Percentiles rank a stretch among this genome's conserved stretches.
Conservation (phyloP, 768 basidiomycete species). For the Thelephora aurantiotincta region DNA sequence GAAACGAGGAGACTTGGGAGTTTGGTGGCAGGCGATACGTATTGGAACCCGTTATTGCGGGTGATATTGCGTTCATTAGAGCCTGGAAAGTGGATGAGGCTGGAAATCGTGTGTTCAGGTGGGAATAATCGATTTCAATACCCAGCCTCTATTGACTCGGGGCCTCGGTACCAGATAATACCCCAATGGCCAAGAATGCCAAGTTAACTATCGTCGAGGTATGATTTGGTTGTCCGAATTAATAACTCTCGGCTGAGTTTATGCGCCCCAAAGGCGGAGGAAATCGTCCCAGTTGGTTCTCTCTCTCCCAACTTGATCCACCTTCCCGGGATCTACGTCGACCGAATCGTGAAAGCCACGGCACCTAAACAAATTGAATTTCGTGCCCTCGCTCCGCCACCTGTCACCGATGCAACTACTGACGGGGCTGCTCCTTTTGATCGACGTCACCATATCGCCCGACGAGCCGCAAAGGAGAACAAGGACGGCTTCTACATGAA, state of each 20-base stretch:
- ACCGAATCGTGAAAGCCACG: constrained; percentile 74
- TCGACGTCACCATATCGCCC: constrained; percentile 63
- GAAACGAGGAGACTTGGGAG: constrained; percentile 57
- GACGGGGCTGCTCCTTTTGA: constrained; percentile 34
- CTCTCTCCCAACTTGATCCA: constrained; percentile 76
- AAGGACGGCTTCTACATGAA: constrained; percentile 83
- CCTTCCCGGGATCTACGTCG: constrained; percentile 75
- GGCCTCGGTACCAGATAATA: constrained; percentile 35
- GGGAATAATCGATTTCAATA: constrained; percentile 8
- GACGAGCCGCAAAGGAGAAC: constrained; percentile 80
- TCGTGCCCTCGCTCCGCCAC: constrained; percentile 43
- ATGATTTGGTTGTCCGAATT: background rate
- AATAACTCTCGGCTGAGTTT: background rate
- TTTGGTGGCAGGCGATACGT: constrained; percentile 73
- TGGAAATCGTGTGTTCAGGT: constrained; percentile 88
- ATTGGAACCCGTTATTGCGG: constrained; percentile 66
- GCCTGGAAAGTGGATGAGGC: constrained; percentile 91
- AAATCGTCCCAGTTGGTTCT: constrained; percentile 74
- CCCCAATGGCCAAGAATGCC: constrained; percentile 81
- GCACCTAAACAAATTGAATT: constrained; percentile 69
- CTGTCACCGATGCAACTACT: constrained; percentile 11
- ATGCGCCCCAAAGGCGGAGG: constrained; percentile 48
- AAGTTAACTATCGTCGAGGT: constrained; percentile 86
- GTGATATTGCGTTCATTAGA: constrained; percentile 73
- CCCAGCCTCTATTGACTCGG: background rate